These are phyloP conservation scores for Phylloporus scabripes DNA, from an alignment of 768 basidiomycete species.

Conservation along the genomic window DNA sequence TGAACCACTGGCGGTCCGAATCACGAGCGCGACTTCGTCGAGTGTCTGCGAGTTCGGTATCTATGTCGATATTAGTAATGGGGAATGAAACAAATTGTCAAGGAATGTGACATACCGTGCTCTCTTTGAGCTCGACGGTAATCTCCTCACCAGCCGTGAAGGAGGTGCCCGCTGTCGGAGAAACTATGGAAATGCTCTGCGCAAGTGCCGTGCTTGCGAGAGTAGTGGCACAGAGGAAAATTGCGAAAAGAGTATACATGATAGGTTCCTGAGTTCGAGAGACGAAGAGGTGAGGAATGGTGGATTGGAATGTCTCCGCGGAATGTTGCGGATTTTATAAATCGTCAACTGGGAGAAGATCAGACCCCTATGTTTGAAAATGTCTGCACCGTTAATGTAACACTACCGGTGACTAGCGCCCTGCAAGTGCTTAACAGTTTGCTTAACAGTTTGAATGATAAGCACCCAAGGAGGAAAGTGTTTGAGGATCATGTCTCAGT, in stretches of 20 bases:
- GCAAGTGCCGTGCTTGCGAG: slow-evolving; percentile 29
- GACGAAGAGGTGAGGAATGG: neutral
- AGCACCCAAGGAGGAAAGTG: too few relatives aligned
- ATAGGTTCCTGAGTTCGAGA: neutral
- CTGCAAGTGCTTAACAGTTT: too few relatives aligned
- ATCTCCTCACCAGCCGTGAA: slow-evolving; percentile 32
- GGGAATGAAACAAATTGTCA: neutral
- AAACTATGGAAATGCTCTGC: slow-evolving; percentile 35
- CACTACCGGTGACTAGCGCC: neutral
- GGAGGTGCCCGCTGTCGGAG: slow-evolving; percentile 29
- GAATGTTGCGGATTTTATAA: neutral
- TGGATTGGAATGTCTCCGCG: neutral
- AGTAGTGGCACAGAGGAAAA: slow-evolving; percentile 5
- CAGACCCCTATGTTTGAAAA: neutral
- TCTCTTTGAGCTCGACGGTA: slow-evolving; percentile 34
- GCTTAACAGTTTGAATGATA: too few relatives aligned
- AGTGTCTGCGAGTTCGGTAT: neutral
- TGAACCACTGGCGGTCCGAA: neutral
- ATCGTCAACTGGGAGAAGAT: neutral
- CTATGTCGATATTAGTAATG: neutral
- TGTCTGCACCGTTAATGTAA: neutral
- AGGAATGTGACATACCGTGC: slow-evolving; percentile 26
- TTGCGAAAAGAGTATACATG: slow-evolving; percentile 10
- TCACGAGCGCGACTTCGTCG: slow-evolving; percentile 5
- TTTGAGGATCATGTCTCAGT: too few relatives aligned